Base-by-base conservation (phyloP, 768 basidiomycete genomes). In the Collybia nuda region DNA sequence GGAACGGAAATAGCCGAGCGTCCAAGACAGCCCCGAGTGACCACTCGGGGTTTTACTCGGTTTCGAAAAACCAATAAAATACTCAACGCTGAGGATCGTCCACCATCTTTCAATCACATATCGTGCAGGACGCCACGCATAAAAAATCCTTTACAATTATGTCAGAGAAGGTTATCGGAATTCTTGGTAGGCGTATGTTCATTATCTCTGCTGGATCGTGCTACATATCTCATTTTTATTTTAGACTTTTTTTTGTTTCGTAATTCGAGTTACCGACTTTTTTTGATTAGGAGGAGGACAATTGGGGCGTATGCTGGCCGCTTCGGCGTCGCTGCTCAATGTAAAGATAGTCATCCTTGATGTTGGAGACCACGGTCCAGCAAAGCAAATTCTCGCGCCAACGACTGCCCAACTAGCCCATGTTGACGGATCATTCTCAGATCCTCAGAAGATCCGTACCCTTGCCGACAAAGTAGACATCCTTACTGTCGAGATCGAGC, bases 401-500 rank as follows among this genome's bases (percentile, higher is more conserved):
- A 32, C 32, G 14, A 64, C 71, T 2, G 68, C 81, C 0, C 55
- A 68, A 52, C 68, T 56, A 62, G 76, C 63, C 8, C 96, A 98
- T 62, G 71, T 95, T 59, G 89, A 98, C 59, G 96, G 96, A 41
- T 87, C 92, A 4, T 98, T 97, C 70, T 71, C 87, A 21, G 87
- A 94, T 62, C 79, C 88, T 0, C 70, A 68, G 11, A 86, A 88
- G 62, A 96, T 99, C 57, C 77, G 75, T 38, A 79, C 89, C 55
- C 81, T 99, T 32, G 93, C 94, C 0, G 54, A 66, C 11, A 84
- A 84, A 62, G 94, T 89, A 24, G 89, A 98, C 60, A 73, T 98
- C 28, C 73, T 98, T 43, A 98, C 96, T 0, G 85, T 96, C 45
- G 96, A 99, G 74, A 98, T 98, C 28, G 96, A 99, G 69, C 97